Percentiles rank a stretch among this genome's conserved stretches.
Conservation (phyloP, 2,329 filamentous ascomycete species). For the Colletotrichum orbiculare region DNA sequence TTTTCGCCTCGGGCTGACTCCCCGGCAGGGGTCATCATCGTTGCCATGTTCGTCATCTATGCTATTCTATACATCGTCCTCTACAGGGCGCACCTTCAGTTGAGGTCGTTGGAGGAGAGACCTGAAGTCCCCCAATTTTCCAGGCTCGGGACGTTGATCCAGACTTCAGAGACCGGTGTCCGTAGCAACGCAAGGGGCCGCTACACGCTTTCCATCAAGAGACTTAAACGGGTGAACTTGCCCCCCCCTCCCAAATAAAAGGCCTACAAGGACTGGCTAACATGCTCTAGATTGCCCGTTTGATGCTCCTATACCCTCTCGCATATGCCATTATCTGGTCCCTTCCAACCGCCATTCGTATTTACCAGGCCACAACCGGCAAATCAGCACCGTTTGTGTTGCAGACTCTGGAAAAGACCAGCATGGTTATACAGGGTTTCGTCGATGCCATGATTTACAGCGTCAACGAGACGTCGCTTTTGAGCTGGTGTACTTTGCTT, state of each 20-base stretch:
- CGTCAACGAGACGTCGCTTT: conserved; percentile 25
- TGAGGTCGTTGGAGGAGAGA: conserved; percentile 46
- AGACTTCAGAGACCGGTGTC: conserved; percentile 8
- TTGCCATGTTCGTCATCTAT: conserved; percentile 51
- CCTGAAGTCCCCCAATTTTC: conserved; percentile 11
- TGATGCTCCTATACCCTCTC: conserved; percentile 55
- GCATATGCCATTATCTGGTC: conserved; percentile 55
- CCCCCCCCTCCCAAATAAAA: neutral
- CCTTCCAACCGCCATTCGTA: conserved; percentile 51
- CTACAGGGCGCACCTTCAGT: conserved; percentile 48
- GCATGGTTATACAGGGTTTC: conserved; percentile 54
- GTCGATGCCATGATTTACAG: conserved; percentile 55
- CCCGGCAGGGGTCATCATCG: conserved; percentile 47
- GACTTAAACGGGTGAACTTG: conserved; percentile 40
- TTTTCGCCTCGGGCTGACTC: neutral
- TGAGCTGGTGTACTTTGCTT: conserved; percentile 20
- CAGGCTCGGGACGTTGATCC: conserved; percentile 3
- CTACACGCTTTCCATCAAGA: conserved; percentile 29
- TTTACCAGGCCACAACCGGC: conserved; percentile 50
- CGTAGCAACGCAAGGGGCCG: neutral
- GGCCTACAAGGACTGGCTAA: neutral
- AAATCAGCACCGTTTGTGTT: conserved; percentile 49
- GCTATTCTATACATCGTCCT: conserved; percentile 52
- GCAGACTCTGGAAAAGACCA: conserved; percentile 50
- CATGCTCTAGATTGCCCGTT: conserved; percentile 47